Evolutionary conservation across 1,139 yeast genomes (phyloP).

Genomic region (Pneumocystis carinii): DNA sequence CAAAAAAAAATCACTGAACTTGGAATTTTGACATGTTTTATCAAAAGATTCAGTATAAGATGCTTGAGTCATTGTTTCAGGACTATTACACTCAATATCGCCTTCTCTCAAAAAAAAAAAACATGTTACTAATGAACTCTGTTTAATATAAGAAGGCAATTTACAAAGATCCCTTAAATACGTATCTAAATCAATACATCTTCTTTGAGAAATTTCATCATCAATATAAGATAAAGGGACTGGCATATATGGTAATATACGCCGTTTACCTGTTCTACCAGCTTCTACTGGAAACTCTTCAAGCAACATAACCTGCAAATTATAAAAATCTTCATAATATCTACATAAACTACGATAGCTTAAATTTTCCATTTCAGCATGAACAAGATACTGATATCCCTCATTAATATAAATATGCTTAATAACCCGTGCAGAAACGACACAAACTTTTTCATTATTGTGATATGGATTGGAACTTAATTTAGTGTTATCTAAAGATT

Average conservation of each 20-base stretch:
- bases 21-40: conserved; percentile 18
- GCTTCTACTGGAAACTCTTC: conserved; percentile 87
- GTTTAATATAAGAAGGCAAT: conserved; percentile 64
- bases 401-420: conserved; percentile 72
- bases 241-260: conserved; percentile 86
- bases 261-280: conserved; percentile 61
- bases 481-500: neutral
- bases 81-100: conserved; percentile 32
- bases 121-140: conserved; percentile 50
- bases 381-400: conserved; percentile 74
- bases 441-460: conserved; percentile 68
- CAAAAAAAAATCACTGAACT: neutral
- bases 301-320: conserved; percentile 69
- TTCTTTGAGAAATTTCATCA: conserved; percentile 69
- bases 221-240: conserved; percentile 91
- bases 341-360: conserved; percentile 60
- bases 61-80: conserved; percentile 22
- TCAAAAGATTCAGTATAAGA: conserved; percentile 25
- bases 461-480: conserved; percentile 33
- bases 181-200: conserved; percentile 71
- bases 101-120: conserved; percentile 59
- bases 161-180: conserved; percentile 62
- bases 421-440: conserved; percentile 62
- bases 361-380: conserved; percentile 57
- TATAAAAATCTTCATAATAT: conserved; percentile 91